Conservation (phyloP, 2,329 filamentous ascomycete genomes). For the Penicillium sp. region DNA sequence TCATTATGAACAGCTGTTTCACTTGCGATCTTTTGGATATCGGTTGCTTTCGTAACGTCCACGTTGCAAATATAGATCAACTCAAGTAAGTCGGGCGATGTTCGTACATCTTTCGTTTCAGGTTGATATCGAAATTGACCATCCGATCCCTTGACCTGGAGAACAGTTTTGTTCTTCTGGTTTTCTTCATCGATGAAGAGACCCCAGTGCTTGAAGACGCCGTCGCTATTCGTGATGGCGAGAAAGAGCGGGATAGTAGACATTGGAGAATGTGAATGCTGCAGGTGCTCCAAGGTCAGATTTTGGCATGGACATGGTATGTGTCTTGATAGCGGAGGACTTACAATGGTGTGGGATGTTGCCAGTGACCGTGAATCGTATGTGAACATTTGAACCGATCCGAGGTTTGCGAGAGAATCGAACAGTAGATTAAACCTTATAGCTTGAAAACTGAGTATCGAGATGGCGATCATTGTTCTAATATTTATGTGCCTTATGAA, state of each 20-base stretch:
- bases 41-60: background rate
- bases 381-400: background rate
- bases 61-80: background rate
- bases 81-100: background rate
- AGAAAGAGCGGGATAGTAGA: background rate
- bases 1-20: constrained; percentile 19
- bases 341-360: background rate
- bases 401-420: background rate
- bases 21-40: background rate
- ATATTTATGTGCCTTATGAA: background rate
- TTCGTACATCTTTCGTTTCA: background rate
- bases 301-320: background rate
- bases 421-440: background rate
- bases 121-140: background rate
- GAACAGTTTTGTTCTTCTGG: background rate
- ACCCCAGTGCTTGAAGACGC: background rate
- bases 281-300: background rate
- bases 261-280: background rate
- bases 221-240: background rate
- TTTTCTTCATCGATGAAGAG: background rate
- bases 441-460: background rate
- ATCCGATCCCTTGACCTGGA: background rate
- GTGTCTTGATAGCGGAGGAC: background rate
- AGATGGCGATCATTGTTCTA: background rate
- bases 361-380: background rate